phyloP scores from a whole-genome alignment of 805 yeast genomes.

The Kodamaea sagamina region DNA sequence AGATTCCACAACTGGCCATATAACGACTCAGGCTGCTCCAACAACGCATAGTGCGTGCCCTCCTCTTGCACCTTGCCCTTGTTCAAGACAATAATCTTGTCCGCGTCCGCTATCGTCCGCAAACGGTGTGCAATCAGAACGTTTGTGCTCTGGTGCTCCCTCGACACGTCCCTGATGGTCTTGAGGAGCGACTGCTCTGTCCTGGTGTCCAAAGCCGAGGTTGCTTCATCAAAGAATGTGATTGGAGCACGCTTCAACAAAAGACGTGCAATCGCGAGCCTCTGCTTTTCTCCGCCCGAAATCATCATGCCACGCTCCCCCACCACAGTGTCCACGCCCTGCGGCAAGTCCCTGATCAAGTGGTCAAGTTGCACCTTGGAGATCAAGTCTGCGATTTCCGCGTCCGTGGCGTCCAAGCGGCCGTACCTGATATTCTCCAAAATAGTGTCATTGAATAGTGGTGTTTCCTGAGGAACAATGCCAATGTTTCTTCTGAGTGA shows the following conservation, averaged over 20 bases:
- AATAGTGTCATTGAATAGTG: constrained; percentile 88
- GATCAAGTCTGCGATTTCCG: constrained; percentile 66
- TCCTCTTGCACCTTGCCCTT: constrained; percentile 83
- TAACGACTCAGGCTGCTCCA: constrained; percentile 56
- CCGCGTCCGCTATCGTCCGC: constrained; percentile 91
- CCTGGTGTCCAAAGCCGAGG: constrained; percentile 94
- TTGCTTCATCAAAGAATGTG: constrained; percentile 95
- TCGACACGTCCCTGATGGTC: constrained; percentile 71
- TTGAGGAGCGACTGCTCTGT: constrained; percentile 83
- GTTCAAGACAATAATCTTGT: constrained; percentile 84
- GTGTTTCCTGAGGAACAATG: constrained; percentile 97
- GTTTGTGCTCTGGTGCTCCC: constrained; percentile 61
- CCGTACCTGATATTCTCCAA: constrained; percentile 89
- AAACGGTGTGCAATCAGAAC: constrained; percentile 92
- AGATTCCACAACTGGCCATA: constrained; percentile 87
- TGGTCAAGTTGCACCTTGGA: constrained; percentile 66
- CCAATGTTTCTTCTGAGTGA: constrained; percentile 76
- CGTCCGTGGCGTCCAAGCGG: constrained; percentile 67
- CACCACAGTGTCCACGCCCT: constrained; percentile 81
- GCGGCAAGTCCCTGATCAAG: constrained; percentile 71
- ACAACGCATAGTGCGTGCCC: constrained; percentile 73
- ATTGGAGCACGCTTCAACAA: constrained; percentile 83
- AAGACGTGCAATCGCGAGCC: constrained; percentile 92
- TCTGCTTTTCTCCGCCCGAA: constrained; percentile 98
- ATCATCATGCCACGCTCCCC: constrained; percentile 99